Evolutionary conservation across 2,329 filamentous ascomycete species (phyloP).

Genomic region (Blumeriella jaapii): DNA sequence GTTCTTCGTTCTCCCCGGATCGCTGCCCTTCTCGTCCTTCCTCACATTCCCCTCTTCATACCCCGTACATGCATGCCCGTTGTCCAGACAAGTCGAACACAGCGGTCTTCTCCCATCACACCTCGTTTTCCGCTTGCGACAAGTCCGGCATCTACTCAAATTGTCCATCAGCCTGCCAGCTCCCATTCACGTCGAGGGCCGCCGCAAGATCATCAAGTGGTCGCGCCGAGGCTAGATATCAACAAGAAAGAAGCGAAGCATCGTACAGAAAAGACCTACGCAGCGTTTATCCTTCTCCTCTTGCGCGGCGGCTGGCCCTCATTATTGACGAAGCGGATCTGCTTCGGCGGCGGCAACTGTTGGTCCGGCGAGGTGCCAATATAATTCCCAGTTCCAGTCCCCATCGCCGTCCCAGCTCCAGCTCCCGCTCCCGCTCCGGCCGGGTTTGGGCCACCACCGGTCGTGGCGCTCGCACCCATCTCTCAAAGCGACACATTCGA

Average conservation of each 20-base stretch:
- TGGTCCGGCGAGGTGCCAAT: constrained; percentile 5
- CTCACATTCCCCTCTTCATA: constrained; percentile 36
- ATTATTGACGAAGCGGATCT: constrained; percentile 71
- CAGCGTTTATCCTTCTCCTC: constrained; percentile 66
- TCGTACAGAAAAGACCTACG: constrained; percentile 40
- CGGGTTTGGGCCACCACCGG: constrained; percentile 7
- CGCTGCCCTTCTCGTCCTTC: constrained; percentile 25
- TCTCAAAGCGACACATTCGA: constrained; percentile 1
- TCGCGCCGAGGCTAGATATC: constrained; percentile 7
- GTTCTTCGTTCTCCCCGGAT: constrained; percentile 10
- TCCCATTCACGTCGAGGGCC: background rate
- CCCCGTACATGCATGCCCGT: constrained; percentile 57
- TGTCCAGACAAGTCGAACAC: constrained; percentile 62
- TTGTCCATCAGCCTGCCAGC: background rate
- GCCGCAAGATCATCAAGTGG: constrained; percentile 1
- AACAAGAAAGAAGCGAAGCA: constrained; percentile 8
- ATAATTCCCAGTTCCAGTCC: background rate
- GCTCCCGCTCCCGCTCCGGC: no score
- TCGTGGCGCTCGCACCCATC: constrained; percentile 14
- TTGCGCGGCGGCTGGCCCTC: constrained; percentile 74
- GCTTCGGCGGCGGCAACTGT: constrained; percentile 34
- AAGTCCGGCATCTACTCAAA: constrained; percentile 50
- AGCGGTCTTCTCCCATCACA: constrained; percentile 62
- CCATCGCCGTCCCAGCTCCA: no score
- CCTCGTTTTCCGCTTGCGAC: constrained; percentile 64